Percentiles rank a stretch among this genome's conserved stretches.
phyloP scores from a whole-genome alignment of 2,329 filamentous ascomycete genomes.

The Trichophaea hybrida region DNA sequence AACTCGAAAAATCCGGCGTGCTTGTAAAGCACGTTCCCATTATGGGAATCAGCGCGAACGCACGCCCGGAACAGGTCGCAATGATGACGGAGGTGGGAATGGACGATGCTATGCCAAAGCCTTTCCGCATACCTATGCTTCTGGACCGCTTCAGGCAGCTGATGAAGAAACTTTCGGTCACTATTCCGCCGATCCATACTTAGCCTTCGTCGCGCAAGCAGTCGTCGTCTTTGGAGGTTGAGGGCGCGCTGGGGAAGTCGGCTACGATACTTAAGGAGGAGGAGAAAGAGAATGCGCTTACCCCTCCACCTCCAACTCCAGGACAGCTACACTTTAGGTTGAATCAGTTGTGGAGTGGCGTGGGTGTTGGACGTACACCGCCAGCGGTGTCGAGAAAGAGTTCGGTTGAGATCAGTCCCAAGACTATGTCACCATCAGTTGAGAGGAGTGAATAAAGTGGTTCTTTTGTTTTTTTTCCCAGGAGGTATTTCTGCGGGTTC shows the following conservation, averaged over 20 bases:
- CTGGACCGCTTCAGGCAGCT: constrained; percentile 51
- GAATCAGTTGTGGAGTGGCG: neutral
- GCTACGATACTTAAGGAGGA: neutral
- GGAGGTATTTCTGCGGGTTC: no score
- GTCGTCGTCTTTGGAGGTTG: neutral
- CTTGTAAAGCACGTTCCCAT: constrained; percentile 49
- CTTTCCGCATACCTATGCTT: constrained; percentile 60
- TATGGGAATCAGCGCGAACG: constrained; percentile 73
- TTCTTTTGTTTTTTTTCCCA: no score
- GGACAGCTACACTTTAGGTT: neutral
- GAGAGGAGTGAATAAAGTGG: no score
- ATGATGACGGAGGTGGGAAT: constrained; percentile 57
- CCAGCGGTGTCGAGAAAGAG: no score
- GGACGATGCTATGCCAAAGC: constrained; percentile 66
- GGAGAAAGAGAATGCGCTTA: neutral
- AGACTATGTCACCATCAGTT: no score
- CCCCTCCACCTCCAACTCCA: neutral
- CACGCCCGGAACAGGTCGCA: constrained; percentile 48
- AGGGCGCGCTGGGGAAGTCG: neutral
- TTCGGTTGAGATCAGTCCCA: no score
- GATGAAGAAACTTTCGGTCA: constrained; percentile 4
- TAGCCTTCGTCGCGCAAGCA: neutral
- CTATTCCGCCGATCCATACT: neutral
- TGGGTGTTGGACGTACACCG: no score
- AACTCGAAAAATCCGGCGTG: constrained; percentile 65